Evolutionary conservation across 139 green algal species (phyloP), one percentile per base, ranked within the genome.

Genomic region (Pseudopediastrum boryanum): DNA sequence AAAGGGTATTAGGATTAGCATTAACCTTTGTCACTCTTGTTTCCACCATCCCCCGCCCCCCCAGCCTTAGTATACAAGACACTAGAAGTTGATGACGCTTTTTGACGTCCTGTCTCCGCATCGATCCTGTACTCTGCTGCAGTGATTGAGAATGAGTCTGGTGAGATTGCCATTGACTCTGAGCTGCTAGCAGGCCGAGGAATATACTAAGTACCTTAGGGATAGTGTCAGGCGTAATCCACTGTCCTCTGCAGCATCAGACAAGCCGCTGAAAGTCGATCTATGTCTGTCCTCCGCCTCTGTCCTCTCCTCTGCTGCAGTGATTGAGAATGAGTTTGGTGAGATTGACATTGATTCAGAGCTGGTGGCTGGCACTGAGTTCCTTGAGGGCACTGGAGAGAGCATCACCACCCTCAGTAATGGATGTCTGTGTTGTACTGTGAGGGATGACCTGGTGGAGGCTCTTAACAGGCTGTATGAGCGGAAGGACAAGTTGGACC

Each of bases 141-240:
- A 56, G 74, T 85, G 43, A 91, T 91, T 63, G 86, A 91, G 59
- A 91, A 91, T 39, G 86, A 91, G 95, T 98, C 98, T 90, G 96
- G 96, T 5, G 94, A 97, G 79, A 95, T 98, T 58, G 96, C 97
- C 85, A 98, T 99, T 70, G 96, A 99, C 89, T 89, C 71, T 51
- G 83, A 89, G 66, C n/a, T n/a, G n/a, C n/a, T n/a, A n/a, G n/a
- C n/a, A n/a, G n/a, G n/a, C n/a, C n/a, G n/a, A n/a, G n/a, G n/a
- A n/a, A n/a, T n/a, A n/a, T n/a, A n/a, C n/a, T n/a, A n/a, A n/a
- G n/a, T n/a, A n/a, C n/a, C n/a, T n/a, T n/a, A n/a, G n/a, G n/a
- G n/a, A n/a, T n/a, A n/a, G n/a, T n/a, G n/a, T n/a, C n/a, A n/a
- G n/a, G n/a, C n/a, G n/a, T n/a, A n/a, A n/a, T n/a, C n/a, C n/a